Evolutionary conservation across 2,329 filamentous ascomycete genomes (phyloP).

Genomic region (Dothistroma septosporum): DNA sequence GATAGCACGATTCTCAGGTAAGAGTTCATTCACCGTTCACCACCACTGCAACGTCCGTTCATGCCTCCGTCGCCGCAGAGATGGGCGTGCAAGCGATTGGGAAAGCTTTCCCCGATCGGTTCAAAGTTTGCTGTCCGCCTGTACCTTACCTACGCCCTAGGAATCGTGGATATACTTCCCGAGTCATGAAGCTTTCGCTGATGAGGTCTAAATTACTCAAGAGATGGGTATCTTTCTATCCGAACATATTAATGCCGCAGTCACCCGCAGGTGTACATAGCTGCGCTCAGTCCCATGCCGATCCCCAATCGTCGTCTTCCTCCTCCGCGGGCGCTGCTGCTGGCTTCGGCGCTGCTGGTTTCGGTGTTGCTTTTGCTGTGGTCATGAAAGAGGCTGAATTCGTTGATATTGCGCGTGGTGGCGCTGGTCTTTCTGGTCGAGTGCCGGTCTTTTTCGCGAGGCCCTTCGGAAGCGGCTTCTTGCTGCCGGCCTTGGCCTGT

Average conservation of each 20-base stretch:
- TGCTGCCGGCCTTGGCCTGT: conserved; percentile 60
- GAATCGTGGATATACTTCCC: neutral
- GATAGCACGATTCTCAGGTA: neutral
- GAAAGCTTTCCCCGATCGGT: neutral
- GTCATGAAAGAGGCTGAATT: conserved; percentile 29
- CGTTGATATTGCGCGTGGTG: conserved; percentile 19
- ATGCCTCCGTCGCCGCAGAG: too few relatives aligned
- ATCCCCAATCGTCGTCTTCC: conserved; percentile 42
- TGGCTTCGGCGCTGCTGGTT: conserved; percentile 7
- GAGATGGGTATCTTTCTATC: neutral
- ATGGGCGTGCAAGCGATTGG: too few relatives aligned
- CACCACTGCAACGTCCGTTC: too few relatives aligned
- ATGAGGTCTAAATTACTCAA: neutral
- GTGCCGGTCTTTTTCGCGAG: conserved; percentile 57
- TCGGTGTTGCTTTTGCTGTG: conserved; percentile 4
- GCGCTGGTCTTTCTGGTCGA: conserved; percentile 30
- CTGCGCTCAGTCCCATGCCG: conserved; percentile 33
- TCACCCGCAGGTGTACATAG: neutral
- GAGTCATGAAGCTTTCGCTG: neutral
- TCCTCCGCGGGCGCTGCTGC: conserved; percentile 31
- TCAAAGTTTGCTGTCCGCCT: too few relatives aligned
- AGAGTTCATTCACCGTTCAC: neutral
- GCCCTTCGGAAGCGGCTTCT: conserved; percentile 78
- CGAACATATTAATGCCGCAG: neutral
- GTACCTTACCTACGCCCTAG: too few relatives aligned